Percentiles rank a stretch among this genome's conserved stretches.
These are phyloP conservation scores for Leccinum aurantiacum DNA, from an alignment of 768 basidiomycete genomes.

Conservation along the genomic window DNA sequence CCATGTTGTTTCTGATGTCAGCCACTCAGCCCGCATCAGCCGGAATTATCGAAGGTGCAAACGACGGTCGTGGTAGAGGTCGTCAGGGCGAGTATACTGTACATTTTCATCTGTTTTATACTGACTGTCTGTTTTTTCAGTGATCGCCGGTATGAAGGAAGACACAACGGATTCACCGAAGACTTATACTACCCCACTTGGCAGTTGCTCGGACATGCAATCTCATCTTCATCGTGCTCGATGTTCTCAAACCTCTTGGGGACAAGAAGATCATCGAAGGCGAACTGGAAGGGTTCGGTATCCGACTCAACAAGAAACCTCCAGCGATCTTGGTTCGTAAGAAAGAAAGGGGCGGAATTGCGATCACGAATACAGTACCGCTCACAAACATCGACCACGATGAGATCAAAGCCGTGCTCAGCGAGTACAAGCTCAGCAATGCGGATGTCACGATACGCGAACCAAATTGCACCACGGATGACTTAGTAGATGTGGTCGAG, in stretches of 20 bases:
- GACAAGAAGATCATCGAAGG: slow-evolving; percentile 90
- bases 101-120: slow-evolving; percentile 21
- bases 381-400: slow-evolving; percentile 94
- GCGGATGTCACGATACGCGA: slow-evolving; percentile 92
- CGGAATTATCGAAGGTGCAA: slow-evolving; percentile 98
- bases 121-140: slow-evolving; percentile 33
- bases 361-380: slow-evolving; percentile 95
- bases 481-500: slow-evolving; percentile 96
- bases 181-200: slow-evolving; percentile 2
- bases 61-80: slow-evolving; percentile 94
- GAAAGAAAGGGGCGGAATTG: slow-evolving; percentile 89
- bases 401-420: slow-evolving; percentile 92
- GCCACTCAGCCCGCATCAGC: slow-evolving; percentile 44
- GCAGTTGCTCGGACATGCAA: slow-evolving; percentile 96
- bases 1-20: neutral
- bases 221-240: slow-evolving; percentile 97
- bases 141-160: slow-evolving; percentile 67
- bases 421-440: slow-evolving; percentile 90
- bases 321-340: slow-evolving; percentile 81
- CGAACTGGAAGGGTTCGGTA: slow-evolving; percentile 98
- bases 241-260: slow-evolving; percentile 96
- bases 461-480: slow-evolving; percentile 89
- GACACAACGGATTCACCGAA: slow-evolving; percentile 1
- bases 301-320: slow-evolving; percentile 92
- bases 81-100: slow-evolving; percentile 67